Conservation (phyloP, 495 filamentous ascomycete genomes). For the Xanthoparmelia taractica region DNA sequence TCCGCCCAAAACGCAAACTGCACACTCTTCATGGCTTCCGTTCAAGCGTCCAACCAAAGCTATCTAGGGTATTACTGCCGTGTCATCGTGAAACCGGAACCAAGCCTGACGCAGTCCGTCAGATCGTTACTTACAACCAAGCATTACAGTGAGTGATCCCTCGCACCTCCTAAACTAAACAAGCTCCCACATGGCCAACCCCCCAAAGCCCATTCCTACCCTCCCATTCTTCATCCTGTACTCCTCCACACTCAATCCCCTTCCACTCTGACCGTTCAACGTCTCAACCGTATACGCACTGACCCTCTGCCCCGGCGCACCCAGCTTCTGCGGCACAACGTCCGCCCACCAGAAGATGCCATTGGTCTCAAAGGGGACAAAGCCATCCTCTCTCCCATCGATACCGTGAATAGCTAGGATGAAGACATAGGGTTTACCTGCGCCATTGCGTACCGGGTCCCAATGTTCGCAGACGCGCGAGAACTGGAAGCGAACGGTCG, state of each 20-base stretch:
- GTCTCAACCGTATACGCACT: constrained; percentile 54
- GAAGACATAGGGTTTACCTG: constrained; percentile 55
- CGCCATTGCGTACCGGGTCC: constrained; percentile 57
- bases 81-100: not conserved
- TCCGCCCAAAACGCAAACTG: not conserved
- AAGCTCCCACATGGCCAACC: constrained; percentile 64
- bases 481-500: constrained; percentile 66
- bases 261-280: constrained; percentile 54
- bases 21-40: not conserved
- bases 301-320: constrained; percentile 59
- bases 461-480: constrained; percentile 70
- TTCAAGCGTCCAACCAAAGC: not conserved
- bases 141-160: not conserved
- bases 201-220: constrained; percentile 52
- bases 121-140: not conserved
- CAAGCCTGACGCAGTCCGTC: not conserved
- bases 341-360: constrained; percentile 70
- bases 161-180: constrained; percentile 32
- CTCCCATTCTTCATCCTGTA: constrained; percentile 53
- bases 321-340: constrained; percentile 55
- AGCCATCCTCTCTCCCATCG: constrained; percentile 60
- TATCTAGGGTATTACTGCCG: not conserved
- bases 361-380: constrained; percentile 57
- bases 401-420: constrained; percentile 55
- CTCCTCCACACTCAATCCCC: constrained; percentile 60